Conservation (phyloP, 75 land plant genomes). For the Cunninghamia lanceolata region DNA sequence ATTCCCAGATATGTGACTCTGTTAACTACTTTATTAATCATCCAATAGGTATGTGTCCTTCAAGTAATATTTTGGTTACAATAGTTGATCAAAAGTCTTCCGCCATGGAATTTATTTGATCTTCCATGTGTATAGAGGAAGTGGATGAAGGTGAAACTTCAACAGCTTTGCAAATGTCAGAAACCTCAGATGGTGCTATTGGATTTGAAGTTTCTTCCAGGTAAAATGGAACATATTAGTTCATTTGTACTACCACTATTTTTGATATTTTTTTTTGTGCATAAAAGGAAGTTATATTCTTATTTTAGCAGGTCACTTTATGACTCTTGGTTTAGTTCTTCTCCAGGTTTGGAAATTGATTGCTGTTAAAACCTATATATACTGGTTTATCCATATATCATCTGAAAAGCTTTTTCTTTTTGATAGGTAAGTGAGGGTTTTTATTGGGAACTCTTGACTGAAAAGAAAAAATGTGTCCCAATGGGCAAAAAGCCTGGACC, state of each 20-base stretch:
- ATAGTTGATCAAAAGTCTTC: background rate
- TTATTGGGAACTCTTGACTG: too few relatives aligned
- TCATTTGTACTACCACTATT: background rate
- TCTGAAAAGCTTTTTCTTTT: background rate
- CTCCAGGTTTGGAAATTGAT: background rate
- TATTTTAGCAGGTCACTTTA: background rate
- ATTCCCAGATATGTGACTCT: slow-evolving; percentile 56
- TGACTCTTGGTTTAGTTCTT: background rate
- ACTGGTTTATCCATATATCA: background rate
- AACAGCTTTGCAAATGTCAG: slow-evolving; percentile 35
- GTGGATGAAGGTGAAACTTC: slow-evolving; percentile 67
- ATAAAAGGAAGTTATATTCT: background rate
- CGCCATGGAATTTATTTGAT: background rate
- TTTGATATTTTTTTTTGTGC: background rate
- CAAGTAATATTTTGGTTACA: background rate
- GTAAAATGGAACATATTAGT: slow-evolving; percentile 19
- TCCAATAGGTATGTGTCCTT: slow-evolving; percentile 52
- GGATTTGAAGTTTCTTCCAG: slow-evolving; percentile 65
- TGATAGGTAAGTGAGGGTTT: background rate
- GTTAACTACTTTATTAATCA: slow-evolving; percentile 74
- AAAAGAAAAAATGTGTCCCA: too few relatives aligned
- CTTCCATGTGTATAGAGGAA: slow-evolving; percentile 13
- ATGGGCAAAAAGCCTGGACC: too few relatives aligned
- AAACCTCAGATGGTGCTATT: slow-evolving; percentile 55
- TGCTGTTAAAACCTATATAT: background rate